A percentile compares a stretch with the other conserved stretches of the same genome.
Conservation (phyloP, 495 filamentous ascomycete species). For the Cercophora samala region DNA sequence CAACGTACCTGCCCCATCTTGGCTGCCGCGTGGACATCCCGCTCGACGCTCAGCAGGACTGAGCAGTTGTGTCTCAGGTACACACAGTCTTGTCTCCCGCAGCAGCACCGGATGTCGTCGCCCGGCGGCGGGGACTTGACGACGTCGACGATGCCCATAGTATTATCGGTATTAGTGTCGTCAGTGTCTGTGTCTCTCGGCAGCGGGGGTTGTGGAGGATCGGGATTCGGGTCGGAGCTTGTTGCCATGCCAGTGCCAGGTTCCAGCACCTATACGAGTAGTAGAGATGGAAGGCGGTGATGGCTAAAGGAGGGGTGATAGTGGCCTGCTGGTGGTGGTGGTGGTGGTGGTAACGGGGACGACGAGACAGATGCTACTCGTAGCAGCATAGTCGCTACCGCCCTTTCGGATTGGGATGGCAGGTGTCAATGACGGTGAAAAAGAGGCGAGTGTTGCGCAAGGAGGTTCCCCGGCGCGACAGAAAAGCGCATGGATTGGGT, state of each 20-base stretch:
- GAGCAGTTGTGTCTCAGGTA: slow-evolving; percentile 73
- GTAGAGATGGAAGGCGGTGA: slow-evolving; percentile 16
- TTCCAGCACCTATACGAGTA: slow-evolving; percentile 15
- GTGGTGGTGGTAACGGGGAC: slow-evolving; percentile 12
- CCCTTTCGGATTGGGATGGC: not conserved
- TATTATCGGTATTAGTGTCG: slow-evolving; percentile 1
- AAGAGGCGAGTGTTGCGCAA: not conserved
- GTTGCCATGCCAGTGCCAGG: slow-evolving; percentile 28
- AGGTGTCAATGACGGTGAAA: not conserved
- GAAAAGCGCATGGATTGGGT: not conserved
- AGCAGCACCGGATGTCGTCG: slow-evolving; percentile 63
- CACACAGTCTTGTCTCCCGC: slow-evolving; percentile 74
- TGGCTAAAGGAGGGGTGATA: too few species aligned
- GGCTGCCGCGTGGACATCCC: slow-evolving; percentile 79
- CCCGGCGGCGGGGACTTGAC: slow-evolving; percentile 13
- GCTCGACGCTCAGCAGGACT: slow-evolving; percentile 77
- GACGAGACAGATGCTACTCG: slow-evolving; percentile 21
- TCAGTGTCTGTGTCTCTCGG: not conserved
- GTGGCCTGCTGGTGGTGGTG: slow-evolving; percentile 10
- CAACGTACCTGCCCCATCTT: slow-evolving; percentile 76
- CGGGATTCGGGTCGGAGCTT: slow-evolving; percentile 9
- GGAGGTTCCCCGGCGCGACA: not conserved
- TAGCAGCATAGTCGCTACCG: not conserved
- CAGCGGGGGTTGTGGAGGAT: not conserved
- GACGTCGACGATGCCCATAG: slow-evolving; percentile 21